Evolutionary conservation across 805 yeast species (phyloP), one percentile per base, ranked within the genome.

Genomic region (Metschnikowia matae): DNA sequence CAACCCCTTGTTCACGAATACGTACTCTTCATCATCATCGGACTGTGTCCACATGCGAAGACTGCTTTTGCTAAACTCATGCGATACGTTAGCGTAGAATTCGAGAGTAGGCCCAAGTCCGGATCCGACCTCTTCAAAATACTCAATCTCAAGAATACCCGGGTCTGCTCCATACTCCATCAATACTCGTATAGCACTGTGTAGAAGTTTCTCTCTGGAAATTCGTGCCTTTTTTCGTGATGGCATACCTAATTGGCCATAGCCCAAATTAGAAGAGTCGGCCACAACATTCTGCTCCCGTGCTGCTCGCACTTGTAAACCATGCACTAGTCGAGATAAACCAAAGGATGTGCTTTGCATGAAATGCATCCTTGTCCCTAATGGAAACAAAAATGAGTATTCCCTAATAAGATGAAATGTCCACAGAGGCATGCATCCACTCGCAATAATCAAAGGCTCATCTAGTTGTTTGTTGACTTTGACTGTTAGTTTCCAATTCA

Each of bases 81-180:
- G 81, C 0, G 97, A 89, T 1, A 88, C 89, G 14, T 77, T 72
- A 0, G 97, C 83, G 62, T 89, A 92, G 62, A 94, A 92, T 66
- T 92, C 99, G 55, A 91, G 73, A 0, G 99, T 92, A 3, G 99
- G 99, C 0, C 99, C 99, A 41, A 90, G 70, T 0, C 99, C 99
- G 0, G 96, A 85, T n/a, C 98, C 99, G 6, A 79, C 96, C 64
- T 92, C 99, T 56, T 85, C 90, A 54, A 78, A 82, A 60, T 87
- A 92, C 63, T 91, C 96, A 49, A 94, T 83, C 59, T 92, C 98
- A 20, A 92, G 69, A 4, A 87, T 73, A 29, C 89, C 85, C 1
- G 96, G 90, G n/a, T 84, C 77, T 0, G 87, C 69, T 0, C 94
- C 96, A 63, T 89, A 85, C 45, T 80, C 70, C 40, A 82, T 85